Conservation (phyloP, 2,329 filamentous ascomycete species). For the Zalaria sp. region DNA sequence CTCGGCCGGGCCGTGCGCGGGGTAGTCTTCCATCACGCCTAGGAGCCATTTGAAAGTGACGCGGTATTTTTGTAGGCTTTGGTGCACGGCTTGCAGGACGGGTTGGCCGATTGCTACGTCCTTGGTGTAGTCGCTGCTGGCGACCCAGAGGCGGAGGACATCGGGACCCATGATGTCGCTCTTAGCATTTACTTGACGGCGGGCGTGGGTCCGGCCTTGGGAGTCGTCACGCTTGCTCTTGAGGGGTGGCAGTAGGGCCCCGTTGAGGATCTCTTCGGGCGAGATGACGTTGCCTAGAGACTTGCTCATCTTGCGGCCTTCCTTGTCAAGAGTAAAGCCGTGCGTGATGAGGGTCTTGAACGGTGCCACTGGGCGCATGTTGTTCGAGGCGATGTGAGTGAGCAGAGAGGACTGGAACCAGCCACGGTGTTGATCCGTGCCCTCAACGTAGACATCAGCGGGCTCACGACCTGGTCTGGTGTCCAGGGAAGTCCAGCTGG, state of each 20-base stretch:
- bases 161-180: slow-evolving; percentile 55
- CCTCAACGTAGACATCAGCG: slow-evolving; percentile 86
- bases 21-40: slow-evolving; percentile 41
- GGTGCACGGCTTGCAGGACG: slow-evolving; percentile 64
- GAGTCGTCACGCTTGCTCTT: slow-evolving; percentile 28
- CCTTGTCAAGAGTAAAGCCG: slow-evolving; percentile 78
- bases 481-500: slow-evolving; percentile 60
- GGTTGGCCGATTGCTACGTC: slow-evolving; percentile 73
- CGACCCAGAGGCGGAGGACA: slow-evolving; percentile 78
- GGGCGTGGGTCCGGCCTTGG: background rate
- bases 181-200: slow-evolving; percentile 8
- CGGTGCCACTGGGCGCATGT: slow-evolving; percentile 41
- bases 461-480: slow-evolving; percentile 24
- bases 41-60: slow-evolving; percentile 84
- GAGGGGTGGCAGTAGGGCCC: slow-evolving; percentile 57
- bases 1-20: slow-evolving; percentile 11
- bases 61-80: slow-evolving; percentile 70
- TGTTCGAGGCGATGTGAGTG: slow-evolving; percentile 60
- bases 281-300: slow-evolving; percentile 80
- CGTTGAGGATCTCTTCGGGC: slow-evolving; percentile 73
- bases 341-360: slow-evolving; percentile 89
- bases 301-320: slow-evolving; percentile 98
- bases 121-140: slow-evolving; percentile 78
- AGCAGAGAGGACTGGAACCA: slow-evolving; percentile 97
- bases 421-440: slow-evolving; percentile 87